These are phyloP conservation scores for Camillea tinctor DNA, from an alignment of 2,329 filamentous ascomycete species.

Conservation along the genomic window DNA sequence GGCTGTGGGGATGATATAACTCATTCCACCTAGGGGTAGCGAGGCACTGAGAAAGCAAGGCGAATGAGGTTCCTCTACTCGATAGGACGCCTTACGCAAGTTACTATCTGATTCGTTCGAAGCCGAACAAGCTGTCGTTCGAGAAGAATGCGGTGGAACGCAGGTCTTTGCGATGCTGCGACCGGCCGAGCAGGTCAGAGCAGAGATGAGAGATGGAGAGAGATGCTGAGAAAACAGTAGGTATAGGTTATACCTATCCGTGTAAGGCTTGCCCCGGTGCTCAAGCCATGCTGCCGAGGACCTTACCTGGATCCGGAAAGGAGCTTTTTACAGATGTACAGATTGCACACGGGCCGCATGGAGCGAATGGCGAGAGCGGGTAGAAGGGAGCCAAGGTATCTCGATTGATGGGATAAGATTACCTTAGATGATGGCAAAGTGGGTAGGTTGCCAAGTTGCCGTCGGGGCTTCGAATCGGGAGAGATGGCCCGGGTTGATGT, in stretches of 20 bases:
- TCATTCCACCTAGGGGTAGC: too few relatives aligned
- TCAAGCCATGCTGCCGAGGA: neutral
- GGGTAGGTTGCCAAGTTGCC: neutral
- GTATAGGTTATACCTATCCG: too few relatives aligned
- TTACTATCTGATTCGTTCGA: neutral
- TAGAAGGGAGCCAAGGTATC: neutral
- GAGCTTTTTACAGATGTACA: neutral
- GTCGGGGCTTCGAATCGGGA: constrained; percentile 1
- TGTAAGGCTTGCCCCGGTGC: neutral
- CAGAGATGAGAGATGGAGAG: neutral
- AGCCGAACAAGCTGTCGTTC: neutral
- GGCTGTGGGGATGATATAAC: too few relatives aligned
- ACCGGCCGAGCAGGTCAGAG: neutral
- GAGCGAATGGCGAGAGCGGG: neutral
- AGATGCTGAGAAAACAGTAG: neutral
- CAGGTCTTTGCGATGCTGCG: neutral
- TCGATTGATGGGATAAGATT: neutral
- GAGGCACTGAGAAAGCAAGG: too few relatives aligned
- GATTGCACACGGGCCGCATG: neutral
- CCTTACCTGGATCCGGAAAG: neutral
- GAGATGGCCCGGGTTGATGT: neutral
- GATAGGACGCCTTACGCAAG: neutral
- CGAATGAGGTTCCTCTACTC: neutral
- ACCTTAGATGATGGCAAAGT: neutral
- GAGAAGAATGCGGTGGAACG: neutral